Percentiles rank a stretch among this genome's conserved stretches.
phyloP scores from a whole-genome alignment of 176 grass and related monocot genomes.

The Leersia perrieri region DNA sequence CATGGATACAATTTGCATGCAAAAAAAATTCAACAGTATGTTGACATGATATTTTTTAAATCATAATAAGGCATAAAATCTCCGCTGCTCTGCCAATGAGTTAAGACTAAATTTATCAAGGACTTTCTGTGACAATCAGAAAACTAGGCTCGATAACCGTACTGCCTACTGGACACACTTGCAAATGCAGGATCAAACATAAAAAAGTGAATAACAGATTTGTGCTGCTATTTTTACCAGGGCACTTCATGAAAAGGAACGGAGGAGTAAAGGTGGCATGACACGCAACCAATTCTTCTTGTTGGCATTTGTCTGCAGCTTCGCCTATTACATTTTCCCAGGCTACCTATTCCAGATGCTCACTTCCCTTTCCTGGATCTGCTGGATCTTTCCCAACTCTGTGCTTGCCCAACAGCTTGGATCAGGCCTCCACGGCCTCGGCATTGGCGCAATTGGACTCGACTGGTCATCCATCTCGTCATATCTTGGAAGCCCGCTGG shows the following conservation, averaged over 20 bases:
- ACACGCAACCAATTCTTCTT: constrained; percentile 89
- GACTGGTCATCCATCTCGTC: constrained; percentile 83
- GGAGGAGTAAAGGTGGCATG: constrained; percentile 51
- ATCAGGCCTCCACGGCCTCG: constrained; percentile 69
- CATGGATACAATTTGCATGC: not conserved
- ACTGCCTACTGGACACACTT: not conserved
- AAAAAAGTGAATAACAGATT: not conserved
- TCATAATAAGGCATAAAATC: not conserved
- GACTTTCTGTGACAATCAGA: not conserved
- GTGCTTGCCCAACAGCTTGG: constrained; percentile 85
- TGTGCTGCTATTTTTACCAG: not conserved
- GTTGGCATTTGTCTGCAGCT: constrained; percentile 75
- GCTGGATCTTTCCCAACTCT: constrained; percentile 76
- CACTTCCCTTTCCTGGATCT: constrained; percentile 91
- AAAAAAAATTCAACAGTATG: not conserved
- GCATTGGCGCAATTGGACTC: constrained; percentile 69
- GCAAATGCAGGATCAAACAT: not conserved
- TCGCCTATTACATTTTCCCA: constrained; percentile 79
- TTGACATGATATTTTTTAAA: not conserved
- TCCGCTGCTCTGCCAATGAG: not conserved
- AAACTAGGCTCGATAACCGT: not conserved
- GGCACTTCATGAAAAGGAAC: constrained; percentile 83
- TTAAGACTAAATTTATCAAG: not conserved
- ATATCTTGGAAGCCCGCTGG: constrained; percentile 83
- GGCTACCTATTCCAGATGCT: constrained; percentile 94